phyloP scores from a whole-genome alignment of 495 filamentous ascomycete genomes.

The Glutinoglossum americanum region DNA sequence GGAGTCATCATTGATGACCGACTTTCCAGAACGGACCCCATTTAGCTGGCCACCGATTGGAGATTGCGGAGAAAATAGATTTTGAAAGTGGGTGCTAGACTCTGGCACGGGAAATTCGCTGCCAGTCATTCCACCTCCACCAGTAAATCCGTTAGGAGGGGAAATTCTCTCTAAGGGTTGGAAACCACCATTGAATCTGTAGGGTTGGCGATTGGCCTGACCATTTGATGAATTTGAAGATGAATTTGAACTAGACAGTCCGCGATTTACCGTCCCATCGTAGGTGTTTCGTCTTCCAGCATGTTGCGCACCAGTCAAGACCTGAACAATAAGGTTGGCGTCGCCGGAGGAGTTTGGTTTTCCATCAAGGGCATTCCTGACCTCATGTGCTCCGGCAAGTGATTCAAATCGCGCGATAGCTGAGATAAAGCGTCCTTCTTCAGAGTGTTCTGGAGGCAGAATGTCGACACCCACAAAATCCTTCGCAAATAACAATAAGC shows the following conservation, averaged over 20 bases:
- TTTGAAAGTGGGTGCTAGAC: conserved; percentile 40
- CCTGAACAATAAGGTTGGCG: conserved; percentile 59
- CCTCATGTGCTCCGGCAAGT: conserved; percentile 51
- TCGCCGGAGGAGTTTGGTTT: conserved; percentile 57
- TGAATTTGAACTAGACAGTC: conserved; percentile 30
- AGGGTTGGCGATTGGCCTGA: conserved; percentile 40
- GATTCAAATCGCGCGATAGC: conserved; percentile 59
- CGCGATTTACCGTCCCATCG: conserved; percentile 31
- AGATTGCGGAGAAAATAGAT: conserved; percentile 64
- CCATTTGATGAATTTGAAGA: conserved; percentile 31
- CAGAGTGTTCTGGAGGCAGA: conserved; percentile 36
- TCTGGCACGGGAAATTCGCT: conserved; percentile 39
- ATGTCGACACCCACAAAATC: conserved; percentile 58
- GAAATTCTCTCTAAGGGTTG: conserved; percentile 52
- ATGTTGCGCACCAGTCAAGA: conserved; percentile 25
- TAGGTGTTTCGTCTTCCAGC: conserved; percentile 36
- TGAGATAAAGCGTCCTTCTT: conserved; percentile 49
- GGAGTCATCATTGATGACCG: conserved; percentile 62
- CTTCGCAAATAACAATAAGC: conserved; percentile 73
- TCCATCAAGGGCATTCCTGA: conserved; percentile 53
- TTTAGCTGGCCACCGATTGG: conserved; percentile 52
- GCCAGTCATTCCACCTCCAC: conserved; percentile 19
- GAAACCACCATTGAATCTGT: conserved; percentile 60
- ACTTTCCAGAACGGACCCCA: conserved; percentile 44
- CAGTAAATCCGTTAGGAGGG: conserved; percentile 27